Conservation (phyloP, 441 rosid species). For the Theobroma grandiflorum region DNA sequence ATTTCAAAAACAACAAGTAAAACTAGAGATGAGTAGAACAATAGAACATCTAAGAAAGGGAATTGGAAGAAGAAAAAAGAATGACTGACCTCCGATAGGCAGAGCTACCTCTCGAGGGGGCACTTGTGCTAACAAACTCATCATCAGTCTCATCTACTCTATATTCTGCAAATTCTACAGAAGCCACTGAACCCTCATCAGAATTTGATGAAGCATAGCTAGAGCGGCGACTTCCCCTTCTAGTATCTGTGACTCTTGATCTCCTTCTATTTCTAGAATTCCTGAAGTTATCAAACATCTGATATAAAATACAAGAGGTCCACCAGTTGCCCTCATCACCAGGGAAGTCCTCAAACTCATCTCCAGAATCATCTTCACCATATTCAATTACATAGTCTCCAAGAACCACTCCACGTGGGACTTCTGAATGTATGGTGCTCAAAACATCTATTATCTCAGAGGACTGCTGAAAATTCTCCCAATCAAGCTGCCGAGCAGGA, state of each 20-base stretch:
- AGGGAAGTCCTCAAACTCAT: conserved; percentile 88
- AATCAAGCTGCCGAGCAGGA: conserved; percentile 92
- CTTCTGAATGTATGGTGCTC: conserved; percentile 98
- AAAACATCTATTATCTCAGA: conserved; percentile 95
- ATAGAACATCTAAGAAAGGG: conserved; percentile 6
- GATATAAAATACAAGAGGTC: conserved; percentile 95
- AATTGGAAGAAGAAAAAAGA: conserved; percentile 26
- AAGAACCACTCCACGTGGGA: conserved; percentile 91
- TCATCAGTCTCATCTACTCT: conserved; percentile 90
- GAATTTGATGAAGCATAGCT: conserved; percentile 83
- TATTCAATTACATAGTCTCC: conserved; percentile 98
- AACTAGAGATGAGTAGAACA: background rate
- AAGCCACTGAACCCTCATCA: conserved; percentile 91
- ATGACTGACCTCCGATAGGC: conserved; percentile 75
- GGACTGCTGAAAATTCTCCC: conserved; percentile 99
- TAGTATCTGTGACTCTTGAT: conserved; percentile 72
- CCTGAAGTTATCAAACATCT: conserved; percentile 90
- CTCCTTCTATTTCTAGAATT: conserved; percentile 89
- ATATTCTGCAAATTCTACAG: conserved; percentile 77
- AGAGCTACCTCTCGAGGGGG: conserved; percentile 65
- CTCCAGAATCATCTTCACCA: conserved; percentile 87
- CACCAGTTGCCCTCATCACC: conserved; percentile 88
- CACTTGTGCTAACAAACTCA: conserved; percentile 65
- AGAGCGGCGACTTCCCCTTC: conserved; percentile 77
- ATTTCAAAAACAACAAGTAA: background rate